Evolutionary conservation across 2,329 filamentous ascomycete species (phyloP).

Genomic region (Cladosporium halotolerans): DNA sequence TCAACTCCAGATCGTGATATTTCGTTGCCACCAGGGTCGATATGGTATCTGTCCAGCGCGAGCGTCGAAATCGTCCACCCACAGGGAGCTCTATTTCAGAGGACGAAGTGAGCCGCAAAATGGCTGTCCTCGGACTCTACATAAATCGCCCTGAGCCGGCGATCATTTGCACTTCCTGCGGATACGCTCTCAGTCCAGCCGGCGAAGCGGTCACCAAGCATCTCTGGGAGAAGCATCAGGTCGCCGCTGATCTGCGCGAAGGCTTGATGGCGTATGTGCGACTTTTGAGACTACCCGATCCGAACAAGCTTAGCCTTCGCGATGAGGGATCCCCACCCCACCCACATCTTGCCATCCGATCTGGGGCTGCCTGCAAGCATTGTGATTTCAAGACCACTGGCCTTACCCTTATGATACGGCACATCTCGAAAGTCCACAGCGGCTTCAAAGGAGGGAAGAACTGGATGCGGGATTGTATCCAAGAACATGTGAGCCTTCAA

Average conservation of each 20-base stretch:
- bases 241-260: not conserved
- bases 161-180: not conserved
- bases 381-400: not conserved
- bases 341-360: not conserved
- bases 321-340: not conserved
- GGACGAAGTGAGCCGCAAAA: not conserved
- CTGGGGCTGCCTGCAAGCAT: not conserved
- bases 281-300: not conserved
- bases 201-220: not conserved
- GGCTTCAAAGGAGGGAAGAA: not conserved
- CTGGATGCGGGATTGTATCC: not conserved
- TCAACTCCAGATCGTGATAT: not conserved
- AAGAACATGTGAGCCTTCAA: conserved; percentile 2
- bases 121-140: not conserved
- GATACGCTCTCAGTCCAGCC: not conserved
- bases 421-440: not conserved
- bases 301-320: not conserved
- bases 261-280: not conserved
- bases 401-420: not conserved
- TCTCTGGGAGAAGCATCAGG: not conserved
- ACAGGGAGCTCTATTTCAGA: not conserved
- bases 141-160: not conserved
- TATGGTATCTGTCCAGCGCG: not conserved
- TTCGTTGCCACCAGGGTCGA: not conserved
- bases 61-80: not conserved